Percentiles rank a stretch among this genome's conserved stretches.
These are phyloP conservation scores for Talaromyces pinophilus DNA, from an alignment of 2,329 filamentous ascomycete genomes.

Conservation along the genomic window DNA sequence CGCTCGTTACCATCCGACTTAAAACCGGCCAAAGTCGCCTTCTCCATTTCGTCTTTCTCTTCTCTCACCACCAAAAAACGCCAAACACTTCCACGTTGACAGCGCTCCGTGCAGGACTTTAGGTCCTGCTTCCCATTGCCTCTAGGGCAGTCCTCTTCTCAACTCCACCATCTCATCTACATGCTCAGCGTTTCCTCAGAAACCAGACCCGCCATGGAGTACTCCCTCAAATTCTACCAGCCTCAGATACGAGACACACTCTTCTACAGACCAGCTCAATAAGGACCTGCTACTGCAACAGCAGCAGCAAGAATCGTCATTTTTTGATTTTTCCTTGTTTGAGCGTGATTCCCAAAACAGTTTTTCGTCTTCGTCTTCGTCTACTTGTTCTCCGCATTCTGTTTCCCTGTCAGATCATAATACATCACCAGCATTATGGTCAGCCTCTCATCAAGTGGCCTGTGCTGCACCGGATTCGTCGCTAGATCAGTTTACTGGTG, in stretches of 20 bases:
- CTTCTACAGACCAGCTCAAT: neutral
- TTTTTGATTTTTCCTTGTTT: constrained; percentile 22
- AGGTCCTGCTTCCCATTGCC: constrained; percentile 23
- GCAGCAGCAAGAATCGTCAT: constrained; percentile 1
- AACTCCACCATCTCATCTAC: constrained; percentile 23
- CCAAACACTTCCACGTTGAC: constrained; percentile 15
- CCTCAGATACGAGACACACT: neutral
- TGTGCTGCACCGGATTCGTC: constrained; percentile 14
- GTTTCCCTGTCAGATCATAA: constrained; percentile 11
- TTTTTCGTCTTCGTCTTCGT: constrained; percentile 19
- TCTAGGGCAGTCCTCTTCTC: constrained; percentile 18
- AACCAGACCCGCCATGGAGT: constrained; percentile 23
- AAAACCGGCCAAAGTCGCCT: constrained; percentile 18
- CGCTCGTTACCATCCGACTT: neutral
- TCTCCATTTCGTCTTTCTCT: neutral
- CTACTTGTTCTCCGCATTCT: constrained; percentile 17
- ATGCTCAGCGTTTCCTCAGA: constrained; percentile 22
- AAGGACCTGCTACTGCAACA: neutral
- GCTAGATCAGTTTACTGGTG: constrained; percentile 20
- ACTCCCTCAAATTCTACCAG: constrained; percentile 13
- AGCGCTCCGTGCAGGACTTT: constrained; percentile 22
- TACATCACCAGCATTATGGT: constrained; percentile 20
- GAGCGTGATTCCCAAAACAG: constrained; percentile 19
- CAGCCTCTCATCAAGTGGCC: constrained; percentile 10
- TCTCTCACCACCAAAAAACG: neutral